These are phyloP conservation scores for Rhododendron simsii DNA, from an alignment of 148 eudicot species.

Conservation along the genomic window DNA sequence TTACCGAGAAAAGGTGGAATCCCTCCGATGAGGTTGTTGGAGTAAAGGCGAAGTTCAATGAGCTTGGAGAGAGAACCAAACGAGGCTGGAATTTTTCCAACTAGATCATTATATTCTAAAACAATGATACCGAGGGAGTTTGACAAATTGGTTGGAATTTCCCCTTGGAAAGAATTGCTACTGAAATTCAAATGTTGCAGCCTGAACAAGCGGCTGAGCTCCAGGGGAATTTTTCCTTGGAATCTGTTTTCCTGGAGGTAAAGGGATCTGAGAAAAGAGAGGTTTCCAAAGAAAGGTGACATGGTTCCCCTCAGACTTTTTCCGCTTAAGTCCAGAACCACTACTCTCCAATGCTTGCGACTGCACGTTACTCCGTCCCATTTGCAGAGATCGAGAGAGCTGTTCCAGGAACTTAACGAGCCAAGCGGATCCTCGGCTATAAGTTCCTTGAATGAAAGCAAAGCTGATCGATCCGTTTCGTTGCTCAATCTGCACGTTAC, in stretches of 20 bases:
- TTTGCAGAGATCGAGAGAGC: neutral
- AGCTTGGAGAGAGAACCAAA: too few relatives aligned
- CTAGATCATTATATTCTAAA: too few relatives aligned
- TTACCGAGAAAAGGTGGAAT: too few relatives aligned
- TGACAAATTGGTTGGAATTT: too few relatives aligned
- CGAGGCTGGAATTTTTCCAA: too few relatives aligned
- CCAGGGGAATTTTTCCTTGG: neutral
- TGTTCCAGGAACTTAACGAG: neutral
- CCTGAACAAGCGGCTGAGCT: neutral
- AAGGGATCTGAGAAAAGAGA: neutral
- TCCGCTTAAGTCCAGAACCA: neutral
- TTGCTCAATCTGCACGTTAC: neutral
- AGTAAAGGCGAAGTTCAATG: too few relatives aligned
- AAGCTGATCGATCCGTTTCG: neutral
- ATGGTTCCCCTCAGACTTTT: neutral
- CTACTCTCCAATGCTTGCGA: neutral
- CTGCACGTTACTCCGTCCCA: conserved; percentile 6
- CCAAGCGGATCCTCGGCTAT: neutral
- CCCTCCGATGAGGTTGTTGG: too few relatives aligned
- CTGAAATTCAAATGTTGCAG: neutral
- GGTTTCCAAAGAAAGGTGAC: neutral
- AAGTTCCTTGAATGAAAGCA: neutral
- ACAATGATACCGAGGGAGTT: too few relatives aligned
- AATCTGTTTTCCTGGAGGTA: neutral
- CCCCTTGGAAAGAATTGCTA: too few relatives aligned